Evolutionary conservation across 75 land plant genomes (phyloP).

Genomic region (Pinus taeda): DNA sequence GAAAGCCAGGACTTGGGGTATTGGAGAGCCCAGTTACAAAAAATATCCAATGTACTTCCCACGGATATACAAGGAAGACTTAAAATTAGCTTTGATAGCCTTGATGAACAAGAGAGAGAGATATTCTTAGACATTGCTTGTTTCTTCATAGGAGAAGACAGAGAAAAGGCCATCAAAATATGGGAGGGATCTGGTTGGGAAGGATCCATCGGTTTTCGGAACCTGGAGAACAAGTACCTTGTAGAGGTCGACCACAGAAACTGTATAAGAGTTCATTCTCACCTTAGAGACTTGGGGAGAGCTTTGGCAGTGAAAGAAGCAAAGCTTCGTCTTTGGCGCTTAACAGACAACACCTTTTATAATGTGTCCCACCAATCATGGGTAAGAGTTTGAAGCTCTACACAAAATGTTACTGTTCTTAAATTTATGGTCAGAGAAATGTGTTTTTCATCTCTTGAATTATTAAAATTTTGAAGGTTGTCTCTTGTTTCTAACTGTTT

Average conservation of each 20-base stretch:
- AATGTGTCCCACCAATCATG: too few species aligned
- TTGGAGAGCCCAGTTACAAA: neutral
- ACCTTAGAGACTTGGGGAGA: neutral
- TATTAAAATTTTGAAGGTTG: too few species aligned
- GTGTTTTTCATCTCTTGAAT: too few species aligned
- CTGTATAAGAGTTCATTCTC: neutral
- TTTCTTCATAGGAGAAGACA: neutral
- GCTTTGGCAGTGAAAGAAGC: neutral
- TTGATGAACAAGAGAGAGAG: neutral
- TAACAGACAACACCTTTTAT: too few species aligned
- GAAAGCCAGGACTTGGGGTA: neutral
- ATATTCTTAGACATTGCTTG: constrained; percentile 5
- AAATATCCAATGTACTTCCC: neutral
- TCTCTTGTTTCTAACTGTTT: too few species aligned
- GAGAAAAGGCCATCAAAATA: neutral
- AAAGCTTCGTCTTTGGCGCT: too few species aligned
- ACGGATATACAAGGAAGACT: neutral
- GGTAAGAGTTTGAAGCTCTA: too few species aligned
- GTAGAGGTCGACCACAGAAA: neutral
- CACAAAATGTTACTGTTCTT: too few species aligned
- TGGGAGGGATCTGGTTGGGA: constrained; percentile 2
- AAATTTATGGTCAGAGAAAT: too few species aligned
- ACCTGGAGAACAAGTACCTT: neutral
- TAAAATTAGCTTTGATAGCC: neutral
- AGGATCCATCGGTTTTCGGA: neutral